Percentiles rank a stretch among this genome's conserved stretches.
phyloP scores from a whole-genome alignment of 139 green algal species.

The Mesotaenium endlicherianum region DNA sequence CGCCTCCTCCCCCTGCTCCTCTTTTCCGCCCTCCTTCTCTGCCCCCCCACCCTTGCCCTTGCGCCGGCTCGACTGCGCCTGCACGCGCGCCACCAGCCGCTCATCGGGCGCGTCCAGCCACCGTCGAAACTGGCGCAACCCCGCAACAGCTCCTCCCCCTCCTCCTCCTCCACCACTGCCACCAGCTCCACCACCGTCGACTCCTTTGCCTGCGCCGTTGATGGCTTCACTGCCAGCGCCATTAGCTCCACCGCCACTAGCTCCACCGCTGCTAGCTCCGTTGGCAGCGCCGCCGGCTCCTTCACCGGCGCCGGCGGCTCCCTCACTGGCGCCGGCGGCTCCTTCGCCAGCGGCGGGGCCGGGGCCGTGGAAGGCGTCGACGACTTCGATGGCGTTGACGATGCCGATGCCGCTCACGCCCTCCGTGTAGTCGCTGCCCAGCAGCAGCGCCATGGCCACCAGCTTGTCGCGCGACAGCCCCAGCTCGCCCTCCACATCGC shows the following conservation, averaged over 20 bases:
- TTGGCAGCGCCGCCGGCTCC: background rate
- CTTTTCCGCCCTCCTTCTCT: background rate
- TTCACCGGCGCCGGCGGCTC: no score
- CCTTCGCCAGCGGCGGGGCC: no score
- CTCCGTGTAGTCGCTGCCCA: slow-evolving; percentile 93
- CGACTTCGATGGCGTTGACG: slow-evolving; percentile 93
- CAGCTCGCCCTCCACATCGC: slow-evolving; percentile 79
- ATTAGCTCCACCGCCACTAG: no score
- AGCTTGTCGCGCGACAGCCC: slow-evolving; percentile 65
- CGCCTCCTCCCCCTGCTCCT: background rate
- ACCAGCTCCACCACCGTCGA: no score
- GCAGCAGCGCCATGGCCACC: slow-evolving; percentile 78
- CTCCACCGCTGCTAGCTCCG: background rate
- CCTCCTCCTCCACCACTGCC: no score
- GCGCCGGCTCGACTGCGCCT: background rate
- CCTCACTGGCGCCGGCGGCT: background rate
- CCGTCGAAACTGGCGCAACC: slow-evolving; percentile 36
- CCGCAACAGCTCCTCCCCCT: no score
- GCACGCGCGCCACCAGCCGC: background rate
- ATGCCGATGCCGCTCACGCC: slow-evolving; percentile 80
- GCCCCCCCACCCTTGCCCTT: background rate
- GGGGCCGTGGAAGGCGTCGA: slow-evolving; percentile 71
- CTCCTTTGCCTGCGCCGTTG: no score
- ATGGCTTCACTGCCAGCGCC: no score
- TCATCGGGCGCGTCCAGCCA: slow-evolving; percentile 39